A percentile compares a stretch with the other conserved stretches of the same genome.
These are phyloP conservation scores for Capsella bursapastoris DNA, from an alignment of 345 rosid genomes.

Conservation along the genomic window DNA sequence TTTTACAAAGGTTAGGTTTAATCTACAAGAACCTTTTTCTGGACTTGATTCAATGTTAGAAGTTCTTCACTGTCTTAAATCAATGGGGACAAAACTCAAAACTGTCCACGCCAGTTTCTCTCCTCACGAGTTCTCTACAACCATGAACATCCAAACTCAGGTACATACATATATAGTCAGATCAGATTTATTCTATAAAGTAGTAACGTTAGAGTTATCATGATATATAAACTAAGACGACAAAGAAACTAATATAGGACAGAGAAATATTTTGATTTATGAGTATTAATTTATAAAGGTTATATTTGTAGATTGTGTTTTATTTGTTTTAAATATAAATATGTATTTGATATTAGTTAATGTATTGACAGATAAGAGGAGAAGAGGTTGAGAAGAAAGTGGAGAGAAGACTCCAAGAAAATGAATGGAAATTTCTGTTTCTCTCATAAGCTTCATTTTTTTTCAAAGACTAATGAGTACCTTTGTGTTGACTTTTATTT, in stretches of 20 bases:
- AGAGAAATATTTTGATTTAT: too few relatives aligned
- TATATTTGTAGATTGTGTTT: background rate
- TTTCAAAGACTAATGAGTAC: constrained; percentile 10
- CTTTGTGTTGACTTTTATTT: constrained; percentile 20
- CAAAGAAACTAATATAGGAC: too few relatives aligned
- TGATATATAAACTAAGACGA: too few relatives aligned
- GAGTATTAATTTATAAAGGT: too few relatives aligned
- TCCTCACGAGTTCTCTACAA: constrained; percentile 45
- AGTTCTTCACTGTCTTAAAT: constrained; percentile 56
- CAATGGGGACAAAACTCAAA: constrained; percentile 44
- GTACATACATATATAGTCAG: constrained; percentile 24
- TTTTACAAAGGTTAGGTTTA: constrained; percentile 50
- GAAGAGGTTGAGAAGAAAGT: constrained; percentile 55
- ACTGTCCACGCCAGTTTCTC: constrained; percentile 51
- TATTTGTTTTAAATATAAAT: background rate
- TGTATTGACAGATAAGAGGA: constrained; percentile 50
- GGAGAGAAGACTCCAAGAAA: constrained; percentile 48
- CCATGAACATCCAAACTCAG: constrained; percentile 53
- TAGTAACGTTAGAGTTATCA: too few relatives aligned
- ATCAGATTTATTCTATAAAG: background rate
- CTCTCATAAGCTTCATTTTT: constrained; percentile 35
- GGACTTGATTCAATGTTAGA: constrained; percentile 67
- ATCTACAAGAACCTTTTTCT: constrained; percentile 52
- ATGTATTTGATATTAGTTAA: background rate
- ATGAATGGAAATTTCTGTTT: constrained; percentile 45